Evolutionary conservation across 1,139 yeast species (phyloP).

Genomic region (Kurtzmaniella natalensis): DNA sequence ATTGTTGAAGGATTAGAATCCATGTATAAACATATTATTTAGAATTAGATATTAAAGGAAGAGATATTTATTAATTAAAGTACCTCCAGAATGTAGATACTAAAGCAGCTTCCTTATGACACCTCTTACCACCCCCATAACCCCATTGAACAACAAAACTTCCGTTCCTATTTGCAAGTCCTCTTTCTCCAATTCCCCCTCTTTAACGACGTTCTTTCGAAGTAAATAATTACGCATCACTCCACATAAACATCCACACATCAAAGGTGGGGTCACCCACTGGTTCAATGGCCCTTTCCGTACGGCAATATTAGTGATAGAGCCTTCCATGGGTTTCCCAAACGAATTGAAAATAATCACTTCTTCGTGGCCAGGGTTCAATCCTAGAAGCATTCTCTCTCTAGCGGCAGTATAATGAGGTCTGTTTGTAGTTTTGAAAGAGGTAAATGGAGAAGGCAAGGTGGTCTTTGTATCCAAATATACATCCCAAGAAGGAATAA

Average conservation of each 20-base stretch:
- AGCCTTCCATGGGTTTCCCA: conserved; percentile 72
- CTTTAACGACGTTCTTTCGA: conserved; percentile 50
- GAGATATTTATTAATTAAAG: background rate
- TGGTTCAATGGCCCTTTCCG: conserved; percentile 34
- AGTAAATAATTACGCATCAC: conserved; percentile 68
- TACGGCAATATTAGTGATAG: conserved; percentile 79
- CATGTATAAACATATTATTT: too few species aligned
- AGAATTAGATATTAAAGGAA: background rate
- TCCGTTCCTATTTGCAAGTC: conserved; percentile 59
- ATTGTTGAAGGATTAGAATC: too few species aligned
- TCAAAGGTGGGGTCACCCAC: conserved; percentile 79
- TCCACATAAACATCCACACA: conserved; percentile 83
- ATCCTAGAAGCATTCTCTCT: conserved; percentile 36
- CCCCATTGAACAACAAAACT: conserved; percentile 72
- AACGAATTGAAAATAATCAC: conserved; percentile 65
- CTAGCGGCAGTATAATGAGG: conserved; percentile 62
- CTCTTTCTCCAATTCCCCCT: conserved; percentile 41
- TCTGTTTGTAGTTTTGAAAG: conserved; percentile 82
- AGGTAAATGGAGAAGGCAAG: conserved; percentile 69
- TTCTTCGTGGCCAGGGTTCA: conserved; percentile 47
- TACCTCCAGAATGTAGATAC: conserved; percentile 1
- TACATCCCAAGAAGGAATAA: conserved; percentile 46
- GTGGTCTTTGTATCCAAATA: conserved; percentile 55
- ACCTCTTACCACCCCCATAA: conserved; percentile 77
- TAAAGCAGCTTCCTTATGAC: conserved; percentile 19